A percentile compares a stretch with the other conserved stretches of the same genome.
Conservation (phyloP, 2,329 filamentous ascomycete genomes). For the Pseudopyrenochaeta lycopersici region DNA sequence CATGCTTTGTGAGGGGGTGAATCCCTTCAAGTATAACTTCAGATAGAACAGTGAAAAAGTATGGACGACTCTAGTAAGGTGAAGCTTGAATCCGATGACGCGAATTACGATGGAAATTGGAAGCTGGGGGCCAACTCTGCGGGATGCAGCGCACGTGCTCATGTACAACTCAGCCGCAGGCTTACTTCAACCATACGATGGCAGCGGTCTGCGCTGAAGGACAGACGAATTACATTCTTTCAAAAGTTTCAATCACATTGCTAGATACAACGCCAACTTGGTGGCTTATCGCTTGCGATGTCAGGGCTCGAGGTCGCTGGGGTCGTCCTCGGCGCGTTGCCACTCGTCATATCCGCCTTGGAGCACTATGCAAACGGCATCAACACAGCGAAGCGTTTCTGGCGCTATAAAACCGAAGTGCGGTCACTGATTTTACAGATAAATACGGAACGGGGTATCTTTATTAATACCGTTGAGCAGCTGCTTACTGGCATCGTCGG, state of each 20-base stretch:
- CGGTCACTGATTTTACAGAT: constrained; percentile 26
- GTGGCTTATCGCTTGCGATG: constrained; percentile 14
- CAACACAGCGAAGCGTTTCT: constrained; percentile 32
- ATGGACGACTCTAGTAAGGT: no score
- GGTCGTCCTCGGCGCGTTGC: constrained; percentile 38
- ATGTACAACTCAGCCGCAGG: neutral
- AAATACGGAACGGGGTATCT: constrained; percentile 33
- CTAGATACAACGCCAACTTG: neutral
- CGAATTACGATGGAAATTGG: no score
- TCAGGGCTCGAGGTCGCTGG: constrained; percentile 44
- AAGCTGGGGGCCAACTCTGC: constrained; percentile 6
- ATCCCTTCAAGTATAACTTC: no score
- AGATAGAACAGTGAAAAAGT: no score
- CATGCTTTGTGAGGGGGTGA: no score
- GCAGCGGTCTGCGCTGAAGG: no score
- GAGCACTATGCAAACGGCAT: constrained; percentile 39
- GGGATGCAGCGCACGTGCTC: constrained; percentile 8
- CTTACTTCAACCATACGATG: constrained; percentile 2
- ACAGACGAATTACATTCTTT: no score
- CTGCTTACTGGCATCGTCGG: constrained; percentile 29
- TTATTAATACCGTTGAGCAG: constrained; percentile 36
- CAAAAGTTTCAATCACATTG: no score
- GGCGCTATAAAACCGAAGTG: constrained; percentile 30
- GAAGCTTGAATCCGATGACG: no score
- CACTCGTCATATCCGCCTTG: constrained; percentile 38